These are phyloP conservation scores for Neurospora sp. DNA, from an alignment of 495 filamentous ascomycete species.

Conservation along the genomic window DNA sequence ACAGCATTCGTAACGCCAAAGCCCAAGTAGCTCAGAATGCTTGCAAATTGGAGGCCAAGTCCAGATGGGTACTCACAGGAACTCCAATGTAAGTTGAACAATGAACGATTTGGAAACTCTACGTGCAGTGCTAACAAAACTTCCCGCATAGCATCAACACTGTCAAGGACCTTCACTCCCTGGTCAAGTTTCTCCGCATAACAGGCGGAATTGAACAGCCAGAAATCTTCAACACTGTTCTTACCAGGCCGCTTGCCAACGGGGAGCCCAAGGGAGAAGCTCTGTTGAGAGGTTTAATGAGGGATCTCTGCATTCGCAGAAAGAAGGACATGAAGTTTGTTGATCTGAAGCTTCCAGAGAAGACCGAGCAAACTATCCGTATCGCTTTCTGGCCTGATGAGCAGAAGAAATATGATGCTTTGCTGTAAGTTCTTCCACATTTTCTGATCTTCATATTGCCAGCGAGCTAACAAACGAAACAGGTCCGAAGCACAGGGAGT, in stretches of 20 bases:
- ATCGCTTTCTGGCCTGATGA: conserved; percentile 71
- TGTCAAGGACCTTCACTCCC: conserved; percentile 73
- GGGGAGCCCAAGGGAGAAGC: conserved; percentile 44
- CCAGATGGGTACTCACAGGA: conserved; percentile 75
- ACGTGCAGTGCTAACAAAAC: not conserved
- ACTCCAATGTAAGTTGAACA: conserved; percentile 51
- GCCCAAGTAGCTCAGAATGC: conserved; percentile 64
- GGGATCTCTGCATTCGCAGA: conserved; percentile 71
- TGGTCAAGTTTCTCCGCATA: conserved; percentile 68
- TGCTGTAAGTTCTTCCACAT: conserved; percentile 42
- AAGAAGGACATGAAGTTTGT: conserved; percentile 88
- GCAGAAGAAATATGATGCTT: conserved; percentile 65
- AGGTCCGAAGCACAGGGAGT: conserved; percentile 66
- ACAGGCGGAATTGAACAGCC: conserved; percentile 68
- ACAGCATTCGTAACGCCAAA: conserved; percentile 62
- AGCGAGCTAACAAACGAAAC: conserved; percentile 13
- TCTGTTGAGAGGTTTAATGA: conserved; percentile 68
- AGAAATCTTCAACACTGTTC: conserved; percentile 62
- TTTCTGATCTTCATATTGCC: not conserved
- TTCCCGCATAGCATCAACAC: conserved; percentile 47
- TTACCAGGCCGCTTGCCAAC: conserved; percentile 59
- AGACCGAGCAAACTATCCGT: conserved; percentile 71
- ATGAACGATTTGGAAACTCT: not conserved
- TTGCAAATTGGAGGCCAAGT: conserved; percentile 53
- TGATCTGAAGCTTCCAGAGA: conserved; percentile 66